Evolutionary conservation across 257 asterid species (phyloP).

Genomic region (Leptodermis oblonga): DNA sequence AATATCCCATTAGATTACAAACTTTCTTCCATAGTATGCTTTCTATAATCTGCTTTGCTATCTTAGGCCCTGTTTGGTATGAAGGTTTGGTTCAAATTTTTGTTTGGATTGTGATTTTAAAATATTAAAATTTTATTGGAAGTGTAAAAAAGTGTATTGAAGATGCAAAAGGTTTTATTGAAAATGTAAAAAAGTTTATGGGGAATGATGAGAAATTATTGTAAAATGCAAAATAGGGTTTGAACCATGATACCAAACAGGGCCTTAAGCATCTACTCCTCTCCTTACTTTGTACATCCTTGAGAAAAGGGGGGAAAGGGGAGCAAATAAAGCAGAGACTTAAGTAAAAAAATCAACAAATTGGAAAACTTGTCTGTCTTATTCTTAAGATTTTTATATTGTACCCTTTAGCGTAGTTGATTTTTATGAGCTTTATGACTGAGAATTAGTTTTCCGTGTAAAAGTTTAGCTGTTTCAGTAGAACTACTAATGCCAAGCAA

Average conservation of each 20-base stretch:
- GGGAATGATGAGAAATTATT: too few species aligned
- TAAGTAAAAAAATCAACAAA: background rate
- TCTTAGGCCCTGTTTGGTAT: too few species aligned
- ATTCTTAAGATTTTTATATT: too few species aligned
- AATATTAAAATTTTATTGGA: too few species aligned
- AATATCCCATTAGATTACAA: background rate
- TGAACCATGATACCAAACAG: too few species aligned
- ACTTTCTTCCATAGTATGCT: background rate
- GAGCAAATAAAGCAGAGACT: background rate
- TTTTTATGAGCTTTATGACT: background rate
- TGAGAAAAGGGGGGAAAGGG: background rate
- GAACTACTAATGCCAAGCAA: background rate
- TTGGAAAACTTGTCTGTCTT: background rate
- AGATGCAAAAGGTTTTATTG: too few species aligned
- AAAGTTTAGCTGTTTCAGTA: background rate
- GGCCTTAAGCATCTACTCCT: background rate
- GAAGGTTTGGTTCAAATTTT: too few species aligned
- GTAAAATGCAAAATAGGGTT: too few species aligned
- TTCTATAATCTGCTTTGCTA: background rate
- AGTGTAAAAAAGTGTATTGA: too few species aligned
- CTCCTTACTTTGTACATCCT: background rate
- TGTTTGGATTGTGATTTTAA: too few species aligned
- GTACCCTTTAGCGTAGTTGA: background rate
- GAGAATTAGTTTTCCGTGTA: background rate
- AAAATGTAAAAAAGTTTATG: too few species aligned